Evolutionary conservation across 2,329 filamentous ascomycete genomes (phyloP).

Genomic region (Colletotrichum godetiae): DNA sequence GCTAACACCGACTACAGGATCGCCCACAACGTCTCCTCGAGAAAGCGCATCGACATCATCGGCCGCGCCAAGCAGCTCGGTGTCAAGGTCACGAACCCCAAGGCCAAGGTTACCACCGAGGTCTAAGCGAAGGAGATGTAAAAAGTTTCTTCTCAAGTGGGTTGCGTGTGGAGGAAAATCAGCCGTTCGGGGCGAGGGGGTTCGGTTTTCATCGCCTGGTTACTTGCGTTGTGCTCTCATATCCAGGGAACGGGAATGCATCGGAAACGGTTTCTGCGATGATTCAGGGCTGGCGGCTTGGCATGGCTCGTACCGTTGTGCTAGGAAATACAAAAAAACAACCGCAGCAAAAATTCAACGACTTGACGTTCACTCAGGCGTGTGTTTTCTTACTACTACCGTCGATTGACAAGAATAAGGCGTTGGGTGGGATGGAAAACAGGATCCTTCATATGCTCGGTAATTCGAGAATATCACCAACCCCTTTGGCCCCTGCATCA

Average conservation of each 20-base stretch:
- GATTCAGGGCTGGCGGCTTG: slow-evolving; percentile 36
- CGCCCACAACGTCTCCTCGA: slow-evolving; percentile 95
- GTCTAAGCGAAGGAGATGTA: slow-evolving; percentile 60
- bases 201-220: slow-evolving; percentile 22
- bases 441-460: slow-evolving; percentile 20
- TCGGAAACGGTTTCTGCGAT: slow-evolving; percentile 38
- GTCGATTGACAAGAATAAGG: slow-evolving; percentile 15
- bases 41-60: slow-evolving; percentile 99
- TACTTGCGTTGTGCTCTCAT: slow-evolving; percentile 36
- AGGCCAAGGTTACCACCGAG: slow-evolving; percentile 99
- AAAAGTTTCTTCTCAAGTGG: neutral
- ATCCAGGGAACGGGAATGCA: slow-evolving; percentile 36
- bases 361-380: slow-evolving; percentile 27
- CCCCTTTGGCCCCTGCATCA: neutral
- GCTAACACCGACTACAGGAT: slow-evolving; percentile 71
- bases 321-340: slow-evolving; percentile 36
- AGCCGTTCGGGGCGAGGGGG: slow-evolving; percentile 28
- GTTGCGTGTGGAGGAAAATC: slow-evolving; percentile 15
- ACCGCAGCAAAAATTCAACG: slow-evolving; percentile 34
- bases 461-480: slow-evolving; percentile 18
- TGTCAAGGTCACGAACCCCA: slow-evolving; percentile 99
- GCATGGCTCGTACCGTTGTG: slow-evolving; percentile 36
- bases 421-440: slow-evolving; percentile 16
- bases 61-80: slow-evolving; percentile 96
- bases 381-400: slow-evolving; percentile 18